A percentile compares a stretch with the other conserved stretches of the same genome.
Conservation (phyloP, 1,139 yeast genomes). For the Debaryomyces fabryi region DNA sequence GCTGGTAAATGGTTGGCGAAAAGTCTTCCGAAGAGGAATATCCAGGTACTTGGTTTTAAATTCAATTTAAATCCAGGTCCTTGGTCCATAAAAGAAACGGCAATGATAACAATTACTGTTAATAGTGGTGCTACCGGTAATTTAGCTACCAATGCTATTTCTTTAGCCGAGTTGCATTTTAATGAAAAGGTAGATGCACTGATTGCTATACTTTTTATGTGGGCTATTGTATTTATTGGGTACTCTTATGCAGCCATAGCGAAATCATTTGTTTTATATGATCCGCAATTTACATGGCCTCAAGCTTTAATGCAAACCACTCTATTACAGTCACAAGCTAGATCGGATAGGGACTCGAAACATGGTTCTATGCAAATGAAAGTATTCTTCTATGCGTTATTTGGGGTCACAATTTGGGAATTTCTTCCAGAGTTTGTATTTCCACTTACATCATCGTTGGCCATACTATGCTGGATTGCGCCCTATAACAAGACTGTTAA, state of each 20-base stretch:
- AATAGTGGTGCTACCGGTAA: constrained; percentile 52
- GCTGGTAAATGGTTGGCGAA: constrained; percentile 43
- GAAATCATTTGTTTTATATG: constrained; percentile 41
- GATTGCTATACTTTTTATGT: constrained; percentile 44
- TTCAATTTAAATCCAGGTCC: constrained; percentile 48
- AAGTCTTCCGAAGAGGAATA: constrained; percentile 29
- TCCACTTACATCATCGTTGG: constrained; percentile 45
- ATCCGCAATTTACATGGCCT: constrained; percentile 49
- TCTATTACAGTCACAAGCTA: constrained; percentile 37
- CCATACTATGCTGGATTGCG: constrained; percentile 47
- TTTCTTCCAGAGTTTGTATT: constrained; percentile 45
- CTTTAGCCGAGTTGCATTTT: constrained; percentile 45
- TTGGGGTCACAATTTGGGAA: constrained; percentile 41
- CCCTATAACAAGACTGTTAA: constrained; percentile 39
- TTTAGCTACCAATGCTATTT: constrained; percentile 43
- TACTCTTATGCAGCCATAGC: constrained; percentile 52
- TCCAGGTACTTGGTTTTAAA: constrained; percentile 20
- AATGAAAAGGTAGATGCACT: constrained; percentile 31
- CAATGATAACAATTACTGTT: constrained; percentile 47
- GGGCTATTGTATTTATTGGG: constrained; percentile 50
- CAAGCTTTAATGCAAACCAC: constrained; percentile 52
- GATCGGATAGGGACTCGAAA: constrained; percentile 20
- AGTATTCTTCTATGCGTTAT: constrained; percentile 33
- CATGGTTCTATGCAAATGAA: constrained; percentile 33
- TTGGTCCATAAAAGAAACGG: constrained; percentile 50